Evolutionary conservation across 352 stramenopile genomes (phyloP), one percentile per base, ranked within the genome.

Genomic region (Phytophthora pinifolia): DNA sequence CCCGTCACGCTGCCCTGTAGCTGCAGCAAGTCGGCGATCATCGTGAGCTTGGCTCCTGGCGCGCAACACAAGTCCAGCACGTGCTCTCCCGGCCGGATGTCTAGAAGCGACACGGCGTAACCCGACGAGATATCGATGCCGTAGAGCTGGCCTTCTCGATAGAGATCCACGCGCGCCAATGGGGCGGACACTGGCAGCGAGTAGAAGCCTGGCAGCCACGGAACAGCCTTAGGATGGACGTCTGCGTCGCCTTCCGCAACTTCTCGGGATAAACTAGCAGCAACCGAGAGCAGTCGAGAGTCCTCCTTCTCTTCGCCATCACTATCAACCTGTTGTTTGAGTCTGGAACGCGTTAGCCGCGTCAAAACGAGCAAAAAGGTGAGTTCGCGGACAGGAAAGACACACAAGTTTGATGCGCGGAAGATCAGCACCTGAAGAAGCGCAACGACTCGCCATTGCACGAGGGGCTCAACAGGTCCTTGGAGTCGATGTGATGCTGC

Each of bases 41-140:
- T 90, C 31, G 82, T 88, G n/a, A 97, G 67, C 43, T 98, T 98
- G 25, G 90, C 76, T 9, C 96, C 93, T 12, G 96, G 96, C 44
- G 86, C 89, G 54, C 90, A 98, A 65, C 96, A 98, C 49, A 98
- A 67, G 74, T 98, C 94, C 34, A 98, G 72, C 6, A 98, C 84
- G 41, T 96, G 77, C 18, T 93, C 76, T 46, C 85, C 78, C 62
- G 82, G 83, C 27, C 74, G 58, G 9, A 88, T 49, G 39, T 78
- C 59, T 15, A 96, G 63, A 31, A 86, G 61, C 12, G 58, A 70
- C 8, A 92, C 82, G 0, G 83, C 84, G 39, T 76, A 89, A 6
- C 82, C 87, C 0, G 83, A 94, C 14, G 85, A 88, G 9, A 83
- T 78, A 45, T 95, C 86, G 36, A 96, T 92, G 27, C 85, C 86